Conservation (phyloP, 2,329 filamentous ascomycete genomes). For the Colletotrichum lindemuthianum region DNA sequence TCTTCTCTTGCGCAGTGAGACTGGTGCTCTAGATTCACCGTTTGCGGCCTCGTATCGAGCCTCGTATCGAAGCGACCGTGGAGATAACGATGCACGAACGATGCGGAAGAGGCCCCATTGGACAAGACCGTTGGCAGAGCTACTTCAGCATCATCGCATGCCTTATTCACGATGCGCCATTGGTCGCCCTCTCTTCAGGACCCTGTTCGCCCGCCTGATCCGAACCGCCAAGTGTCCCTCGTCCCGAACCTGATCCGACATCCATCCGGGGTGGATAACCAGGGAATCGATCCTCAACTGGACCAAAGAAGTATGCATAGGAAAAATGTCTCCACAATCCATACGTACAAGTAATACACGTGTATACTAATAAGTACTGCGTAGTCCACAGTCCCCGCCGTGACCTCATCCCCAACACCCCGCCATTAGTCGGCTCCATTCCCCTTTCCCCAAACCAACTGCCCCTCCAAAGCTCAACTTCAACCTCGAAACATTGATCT, state of each 20-base stretch:
- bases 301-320: not conserved
- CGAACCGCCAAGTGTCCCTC: constrained; percentile 3
- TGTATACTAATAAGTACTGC: constrained; percentile 5
- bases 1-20: not conserved
- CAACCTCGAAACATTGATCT: constrained; percentile 9
- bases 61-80: constrained; percentile 6
- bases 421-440: constrained; percentile 16
- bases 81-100: not conserved
- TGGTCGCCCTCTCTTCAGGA: constrained; percentile 8
- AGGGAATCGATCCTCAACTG: not conserved
- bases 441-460: constrained; percentile 4
- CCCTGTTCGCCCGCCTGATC: constrained; percentile 19
- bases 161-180: constrained; percentile 7
- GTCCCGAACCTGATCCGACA: not conserved
- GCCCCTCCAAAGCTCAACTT: constrained; percentile 17
- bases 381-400: constrained; percentile 19
- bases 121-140: not conserved
- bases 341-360: too few species aligned
- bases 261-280: constrained; percentile 5
- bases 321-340: too few species aligned
- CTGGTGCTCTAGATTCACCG: not conserved
- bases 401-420: constrained; percentile 30
- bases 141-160: constrained; percentile 2
- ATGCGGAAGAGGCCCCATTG: not conserved
- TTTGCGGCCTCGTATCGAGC: constrained; percentile 10